Conservation (phyloP, 441 rosid genomes). For the Metrosideros polymorpha region DNA sequence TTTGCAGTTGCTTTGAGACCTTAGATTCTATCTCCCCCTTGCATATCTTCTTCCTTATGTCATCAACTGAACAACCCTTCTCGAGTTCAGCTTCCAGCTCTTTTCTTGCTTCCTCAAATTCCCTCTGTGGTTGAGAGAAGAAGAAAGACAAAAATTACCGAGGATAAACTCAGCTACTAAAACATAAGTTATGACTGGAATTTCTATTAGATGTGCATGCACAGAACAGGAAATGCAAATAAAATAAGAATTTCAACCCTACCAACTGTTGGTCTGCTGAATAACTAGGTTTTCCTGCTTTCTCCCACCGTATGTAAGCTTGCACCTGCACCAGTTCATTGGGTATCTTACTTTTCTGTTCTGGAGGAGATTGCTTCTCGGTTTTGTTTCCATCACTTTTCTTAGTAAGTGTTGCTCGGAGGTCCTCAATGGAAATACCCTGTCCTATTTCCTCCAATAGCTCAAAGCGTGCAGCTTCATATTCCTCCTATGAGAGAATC, state of each 20-base stretch:
- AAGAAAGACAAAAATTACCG: neutral
- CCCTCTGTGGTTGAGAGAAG: conserved; percentile 25
- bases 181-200: neutral
- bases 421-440: conserved; percentile 68
- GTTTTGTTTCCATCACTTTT: conserved; percentile 33
- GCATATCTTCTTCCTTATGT: conserved; percentile 38
- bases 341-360: conserved; percentile 32
- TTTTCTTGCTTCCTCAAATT: conserved; percentile 65
- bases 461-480: conserved; percentile 89
- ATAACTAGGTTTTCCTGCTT: conserved; percentile 66
- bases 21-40: conserved; percentile 50
- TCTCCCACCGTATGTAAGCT: conserved; percentile 69
- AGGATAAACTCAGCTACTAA: neutral
- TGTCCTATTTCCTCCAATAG: conserved; percentile 68
- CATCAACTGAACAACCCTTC: conserved; percentile 49
- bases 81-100: conserved; percentile 54
- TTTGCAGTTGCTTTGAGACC: conserved; percentile 45
- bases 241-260: conserved; percentile 7
- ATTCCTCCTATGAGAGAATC: conserved; percentile 57
- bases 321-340: conserved; percentile 56
- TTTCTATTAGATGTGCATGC: neutral
- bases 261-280: conserved; percentile 54
- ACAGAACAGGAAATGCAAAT: neutral
- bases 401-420: conserved; percentile 51
- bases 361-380: conserved; percentile 25